Evolutionary conservation across 345 rosid species (phyloP), one percentile per base, ranked within the genome.

Genomic region (Eucalyptus brandiana): DNA sequence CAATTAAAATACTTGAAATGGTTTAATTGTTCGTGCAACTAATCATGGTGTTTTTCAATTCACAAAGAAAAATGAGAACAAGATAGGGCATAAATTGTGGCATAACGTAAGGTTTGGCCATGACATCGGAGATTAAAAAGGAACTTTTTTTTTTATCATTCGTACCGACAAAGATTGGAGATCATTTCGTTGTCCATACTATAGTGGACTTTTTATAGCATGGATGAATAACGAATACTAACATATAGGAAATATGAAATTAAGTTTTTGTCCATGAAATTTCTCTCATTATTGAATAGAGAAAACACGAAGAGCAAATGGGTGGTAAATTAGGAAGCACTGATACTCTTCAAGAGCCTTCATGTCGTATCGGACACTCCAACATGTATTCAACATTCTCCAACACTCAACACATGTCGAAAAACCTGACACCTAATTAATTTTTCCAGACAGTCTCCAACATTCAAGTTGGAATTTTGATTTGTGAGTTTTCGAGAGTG

Each of bases 101-200:
- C 65, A 58, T 24, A 26, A 58, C 7, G 15, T 58, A 24, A 58
- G 65, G 65, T 58, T 58, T 23, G 65, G 65, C 15, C 65, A 58
- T 58, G 7, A 26, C 14, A 14, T 24, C 1, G 6, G 7, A 58
- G 65, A 58, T 58, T 58, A 58, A 58, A 58, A 49, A 49, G 51
- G 51, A 49, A 49, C 2, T 5, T 14, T 49, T 49, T 49, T 47
- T 47, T 47, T 47, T 47, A 49, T 5, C 51, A 5, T 26, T 11
- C 3, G 0, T 26, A 5, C 2, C 0, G 7, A 26, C 1, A 58
- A 58, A 26, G 65, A 58, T 58, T 58, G n/a, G 65, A 26, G 15
- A 58, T 58, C 15, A 58, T 58, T 58, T 58, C 0, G 4, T 26
- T 58, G 65, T 24, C 65, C 2, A 58, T 26, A 58, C 3, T 26